phyloP scores from a whole-genome alignment of 768 basidiomycete species.

The Tylopilus intermedius region DNA sequence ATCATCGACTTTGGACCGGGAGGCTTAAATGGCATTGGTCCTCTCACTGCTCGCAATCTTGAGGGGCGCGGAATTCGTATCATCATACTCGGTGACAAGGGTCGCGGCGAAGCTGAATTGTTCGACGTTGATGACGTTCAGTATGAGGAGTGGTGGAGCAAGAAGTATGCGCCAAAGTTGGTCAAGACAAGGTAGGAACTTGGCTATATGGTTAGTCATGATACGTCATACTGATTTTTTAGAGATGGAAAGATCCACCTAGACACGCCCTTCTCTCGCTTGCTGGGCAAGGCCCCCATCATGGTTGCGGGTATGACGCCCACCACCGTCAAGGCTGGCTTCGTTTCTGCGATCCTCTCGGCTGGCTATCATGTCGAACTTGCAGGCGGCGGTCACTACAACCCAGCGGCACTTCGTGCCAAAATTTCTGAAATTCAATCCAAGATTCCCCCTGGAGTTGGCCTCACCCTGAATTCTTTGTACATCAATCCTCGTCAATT shows the following conservation, averaged over 20 bases:
- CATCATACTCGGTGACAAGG: constrained; percentile 85
- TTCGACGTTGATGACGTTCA: constrained; percentile 62
- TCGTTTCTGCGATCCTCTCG: constrained; percentile 86
- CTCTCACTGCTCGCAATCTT: constrained; percentile 82
- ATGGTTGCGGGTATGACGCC: constrained; percentile 99
- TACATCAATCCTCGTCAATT: constrained; percentile 99
- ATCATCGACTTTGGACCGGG: constrained; percentile 97
- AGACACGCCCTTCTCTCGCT: constrained; percentile 94
- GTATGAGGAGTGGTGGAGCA: constrained; percentile 87
- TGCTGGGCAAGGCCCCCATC: constrained; percentile 93
- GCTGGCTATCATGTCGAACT: constrained; percentile 97
- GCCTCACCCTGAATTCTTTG: constrained; percentile 88
- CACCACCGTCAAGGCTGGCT: constrained; percentile 90
- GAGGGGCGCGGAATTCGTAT: constrained; percentile 92
- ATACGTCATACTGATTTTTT: neutral
- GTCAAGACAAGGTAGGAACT: constrained; percentile 78
- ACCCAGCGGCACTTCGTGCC: constrained; percentile 76
- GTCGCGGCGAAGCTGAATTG: constrained; percentile 83
- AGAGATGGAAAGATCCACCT: constrained; percentile 91
- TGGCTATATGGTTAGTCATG: neutral
- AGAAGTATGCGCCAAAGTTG: constrained; percentile 78
- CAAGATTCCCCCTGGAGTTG: constrained; percentile 81
- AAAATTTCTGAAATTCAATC: constrained; percentile 92
- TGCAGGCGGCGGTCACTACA: constrained; percentile 98
- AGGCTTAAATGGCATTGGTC: constrained; percentile 88